Evolutionary conservation across 176 grass and related monocot species (phyloP).

Genomic region (Oryza meridionalis): DNA sequence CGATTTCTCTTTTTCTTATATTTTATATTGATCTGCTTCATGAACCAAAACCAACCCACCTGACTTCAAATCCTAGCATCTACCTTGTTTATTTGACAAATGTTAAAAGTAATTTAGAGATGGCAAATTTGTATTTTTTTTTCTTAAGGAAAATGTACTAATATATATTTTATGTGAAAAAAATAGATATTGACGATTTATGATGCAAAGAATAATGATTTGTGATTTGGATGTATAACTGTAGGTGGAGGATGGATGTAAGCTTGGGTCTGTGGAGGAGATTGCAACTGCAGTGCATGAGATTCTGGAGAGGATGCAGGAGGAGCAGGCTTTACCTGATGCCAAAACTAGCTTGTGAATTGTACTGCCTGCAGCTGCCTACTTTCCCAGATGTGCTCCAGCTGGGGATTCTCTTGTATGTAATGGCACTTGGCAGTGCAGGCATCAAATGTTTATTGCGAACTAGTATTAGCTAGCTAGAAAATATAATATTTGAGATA

Average conservation of each 20-base stretch:
- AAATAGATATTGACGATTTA: too few species aligned
- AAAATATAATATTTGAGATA: slow-evolving; percentile 1
- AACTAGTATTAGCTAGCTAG: neutral
- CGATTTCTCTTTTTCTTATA: neutral
- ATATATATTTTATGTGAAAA: too few species aligned
- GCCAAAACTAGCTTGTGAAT: slow-evolving; percentile 33
- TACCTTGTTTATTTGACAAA: too few species aligned
- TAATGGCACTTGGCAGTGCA: slow-evolving; percentile 8
- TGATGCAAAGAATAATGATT: neutral
- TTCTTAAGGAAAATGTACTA: neutral
- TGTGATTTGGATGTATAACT: slow-evolving; percentile 23
- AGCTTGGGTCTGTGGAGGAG: slow-evolving; percentile 60
- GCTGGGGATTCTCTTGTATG: neutral
- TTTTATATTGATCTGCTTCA: neutral
- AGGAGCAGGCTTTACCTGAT: slow-evolving; percentile 46
- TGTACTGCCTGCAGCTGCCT: slow-evolving; percentile 19
- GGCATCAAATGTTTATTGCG: neutral
- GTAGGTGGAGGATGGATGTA: slow-evolving; percentile 68
- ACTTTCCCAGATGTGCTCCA: slow-evolving; percentile 1
- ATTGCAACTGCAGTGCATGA: slow-evolving; percentile 63
- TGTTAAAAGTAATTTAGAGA: too few species aligned
- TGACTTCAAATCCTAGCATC: too few species aligned
- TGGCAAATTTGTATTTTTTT: neutral
- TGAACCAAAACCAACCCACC: too few species aligned
- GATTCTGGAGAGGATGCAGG: slow-evolving; percentile 52